Evolutionary conservation across 2,329 filamentous ascomycete genomes (phyloP), one percentile per base, ranked within the genome.

Genomic region (Chrysoporthe puriensis): DNA sequence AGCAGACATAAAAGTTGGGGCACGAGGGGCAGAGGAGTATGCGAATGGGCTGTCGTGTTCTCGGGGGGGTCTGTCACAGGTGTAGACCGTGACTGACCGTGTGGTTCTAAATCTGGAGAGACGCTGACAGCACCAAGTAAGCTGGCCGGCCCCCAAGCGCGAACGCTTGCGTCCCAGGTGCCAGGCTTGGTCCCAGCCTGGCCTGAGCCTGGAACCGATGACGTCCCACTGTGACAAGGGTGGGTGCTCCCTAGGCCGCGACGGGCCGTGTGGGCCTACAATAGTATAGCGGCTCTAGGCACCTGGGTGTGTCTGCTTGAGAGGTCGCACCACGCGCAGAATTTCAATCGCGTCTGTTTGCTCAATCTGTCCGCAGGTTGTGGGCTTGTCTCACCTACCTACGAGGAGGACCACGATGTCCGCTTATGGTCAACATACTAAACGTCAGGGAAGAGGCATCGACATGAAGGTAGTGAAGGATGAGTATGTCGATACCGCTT

Each of bases 171-270:
- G 21, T 40, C 60, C 34, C 65, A 64, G 65, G 65, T 26, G 26
- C 26, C 26, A 26, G 26, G 26, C 59, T 54, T 67, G 42, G 64
- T 58, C 66, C 66, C 54, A 62, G 54, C 61, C 54, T 54, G 66
- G 36, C 2, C n/a, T 52, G 52, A 44, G 59, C 52, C 54, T 48
- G 44, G n/a, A 16, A 63, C 61, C 48, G 44, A 64, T 67, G 66
- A 67, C 66, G 66, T 67, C 18, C 66, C 43, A 52, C 48, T 54
- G 44, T 43, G 34, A 43, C 61, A 18, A 43, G 32, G 26, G 44
- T 36, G 43, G 43, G 43, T 62, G 32, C 44, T 50, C 60, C 34
- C 14, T 36, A 32, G 54, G 54, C 54, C 32, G 54, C 34, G 18
- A 32, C 54, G 54, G 54, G 54, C 54, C 54, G 54, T 18, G 32